Evolutionary conservation across 257 asterid genomes (phyloP).

Genomic region (Solanum sejunctum): DNA sequence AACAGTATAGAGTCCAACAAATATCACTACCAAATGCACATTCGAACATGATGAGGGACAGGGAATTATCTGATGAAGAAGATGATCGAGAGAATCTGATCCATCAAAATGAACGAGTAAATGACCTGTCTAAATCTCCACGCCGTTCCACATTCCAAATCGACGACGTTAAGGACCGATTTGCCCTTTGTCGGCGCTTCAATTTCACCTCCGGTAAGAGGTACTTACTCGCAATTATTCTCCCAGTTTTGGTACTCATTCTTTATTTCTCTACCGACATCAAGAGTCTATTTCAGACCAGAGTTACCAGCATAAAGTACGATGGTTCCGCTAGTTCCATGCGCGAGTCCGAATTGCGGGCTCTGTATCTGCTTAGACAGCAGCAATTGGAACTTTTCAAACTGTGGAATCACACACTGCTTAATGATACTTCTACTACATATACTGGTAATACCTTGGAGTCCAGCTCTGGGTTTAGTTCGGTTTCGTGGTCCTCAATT

Average conservation of each 20-base stretch:
- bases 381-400: constrained; percentile 68
- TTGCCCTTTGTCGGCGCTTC: constrained; percentile 18
- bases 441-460: not conserved
- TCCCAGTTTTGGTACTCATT: constrained; percentile 48
- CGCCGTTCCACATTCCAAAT: constrained; percentile 17
- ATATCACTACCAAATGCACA: not conserved
- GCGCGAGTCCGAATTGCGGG: constrained; percentile 81
- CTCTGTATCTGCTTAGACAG: constrained; percentile 59
- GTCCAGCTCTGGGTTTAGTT: not conserved
- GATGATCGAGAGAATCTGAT: constrained; percentile 66
- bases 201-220: constrained; percentile 40
- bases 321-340: constrained; percentile 34
- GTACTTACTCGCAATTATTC: constrained; percentile 51
- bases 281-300: constrained; percentile 39
- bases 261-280: constrained; percentile 67
- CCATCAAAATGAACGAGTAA: constrained; percentile 38
- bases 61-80: constrained; percentile 68
- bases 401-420: constrained; percentile 47
- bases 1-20: not conserved
- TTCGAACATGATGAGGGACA: constrained; percentile 26
- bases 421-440: not conserved
- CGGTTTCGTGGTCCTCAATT: not conserved
- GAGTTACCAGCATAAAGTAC: constrained; percentile 20
- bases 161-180: not conserved
- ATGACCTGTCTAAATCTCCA: constrained; percentile 24